phyloP scores from a whole-genome alignment of 129 eudicot genomes.

The Dittrichia graveolens region DNA sequence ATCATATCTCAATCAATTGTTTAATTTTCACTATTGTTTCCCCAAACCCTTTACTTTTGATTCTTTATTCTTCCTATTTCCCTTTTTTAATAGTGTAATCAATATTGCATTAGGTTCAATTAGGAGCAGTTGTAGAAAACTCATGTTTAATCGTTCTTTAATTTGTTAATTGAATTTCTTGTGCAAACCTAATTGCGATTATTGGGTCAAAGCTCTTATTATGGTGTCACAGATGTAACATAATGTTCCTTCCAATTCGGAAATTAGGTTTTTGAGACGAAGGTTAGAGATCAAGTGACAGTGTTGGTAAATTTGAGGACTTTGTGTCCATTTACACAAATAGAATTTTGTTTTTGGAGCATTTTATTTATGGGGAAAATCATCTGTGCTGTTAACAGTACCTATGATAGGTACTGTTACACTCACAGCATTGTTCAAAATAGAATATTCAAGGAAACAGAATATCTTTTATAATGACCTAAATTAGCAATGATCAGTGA shows the following conservation, averaged over 20 bases:
- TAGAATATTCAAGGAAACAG: background rate
- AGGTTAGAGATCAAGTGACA: conserved; percentile 9
- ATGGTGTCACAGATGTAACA: too few species aligned
- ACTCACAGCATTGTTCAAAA: too few species aligned
- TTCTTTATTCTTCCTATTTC: background rate
- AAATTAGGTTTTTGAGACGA: conserved; percentile 23
- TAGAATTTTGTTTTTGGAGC: background rate
- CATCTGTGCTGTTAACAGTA: too few species aligned
- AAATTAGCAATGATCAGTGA: background rate
- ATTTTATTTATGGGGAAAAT: background rate
- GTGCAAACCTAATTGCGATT: background rate
- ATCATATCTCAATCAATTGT: too few species aligned
- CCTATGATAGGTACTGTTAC: too few species aligned
- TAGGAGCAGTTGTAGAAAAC: background rate
- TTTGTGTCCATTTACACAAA: background rate
- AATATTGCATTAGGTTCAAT: background rate
- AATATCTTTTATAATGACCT: background rate
- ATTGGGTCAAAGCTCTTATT: background rate
- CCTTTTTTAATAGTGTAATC: background rate
- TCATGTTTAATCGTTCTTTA: background rate
- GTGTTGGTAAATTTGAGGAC: conserved; percentile 8
- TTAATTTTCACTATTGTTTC: background rate
- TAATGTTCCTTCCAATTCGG: background rate
- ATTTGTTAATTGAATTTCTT: background rate
- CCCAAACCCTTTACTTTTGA: background rate